Conservation (phyloP, 176 grass and related monocot species). For the Aegilops longissima region DNA sequence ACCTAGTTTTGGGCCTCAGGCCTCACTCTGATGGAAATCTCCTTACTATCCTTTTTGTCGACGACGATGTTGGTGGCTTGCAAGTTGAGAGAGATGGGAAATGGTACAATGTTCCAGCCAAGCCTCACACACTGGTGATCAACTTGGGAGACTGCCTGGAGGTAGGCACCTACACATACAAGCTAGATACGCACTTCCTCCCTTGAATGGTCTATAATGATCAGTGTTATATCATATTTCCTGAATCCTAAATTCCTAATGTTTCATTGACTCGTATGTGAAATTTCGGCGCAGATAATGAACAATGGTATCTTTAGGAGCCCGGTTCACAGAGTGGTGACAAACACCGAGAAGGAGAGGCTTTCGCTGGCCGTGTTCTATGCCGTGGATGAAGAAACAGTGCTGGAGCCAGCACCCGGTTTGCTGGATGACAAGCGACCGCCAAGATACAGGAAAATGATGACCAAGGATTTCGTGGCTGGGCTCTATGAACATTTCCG, state of each 20-base stretch:
- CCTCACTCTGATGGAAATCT: background rate
- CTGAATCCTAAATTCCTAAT: background rate
- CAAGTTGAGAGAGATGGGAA: background rate
- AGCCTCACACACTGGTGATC: background rate
- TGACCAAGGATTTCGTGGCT: conserved; percentile 11
- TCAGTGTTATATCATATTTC: background rate
- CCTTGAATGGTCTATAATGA: background rate
- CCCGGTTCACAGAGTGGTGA: conserved; percentile 47
- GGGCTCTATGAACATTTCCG: no score
- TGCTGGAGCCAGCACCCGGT: conserved; percentile 21
- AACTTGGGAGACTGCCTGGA: background rate
- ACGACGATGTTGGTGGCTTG: background rate
- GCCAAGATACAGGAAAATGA: conserved; percentile 36
- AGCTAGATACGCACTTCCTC: background rate
- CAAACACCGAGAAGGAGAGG: conserved; percentile 34
- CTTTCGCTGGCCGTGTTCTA: conserved; percentile 56
- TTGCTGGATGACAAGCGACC: conserved; percentile 24
- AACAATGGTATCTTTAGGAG: conserved; percentile 46
- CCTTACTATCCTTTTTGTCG: background rate
- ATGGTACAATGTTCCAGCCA: background rate
- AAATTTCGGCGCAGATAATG: conserved; percentile 42
- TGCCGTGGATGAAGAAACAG: conserved; percentile 11
- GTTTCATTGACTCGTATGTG: background rate
- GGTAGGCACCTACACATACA: background rate
- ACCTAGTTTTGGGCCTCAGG: background rate